phyloP scores from a whole-genome alignment of 306 rosid genomes.

The Sophora flavescens region DNA sequence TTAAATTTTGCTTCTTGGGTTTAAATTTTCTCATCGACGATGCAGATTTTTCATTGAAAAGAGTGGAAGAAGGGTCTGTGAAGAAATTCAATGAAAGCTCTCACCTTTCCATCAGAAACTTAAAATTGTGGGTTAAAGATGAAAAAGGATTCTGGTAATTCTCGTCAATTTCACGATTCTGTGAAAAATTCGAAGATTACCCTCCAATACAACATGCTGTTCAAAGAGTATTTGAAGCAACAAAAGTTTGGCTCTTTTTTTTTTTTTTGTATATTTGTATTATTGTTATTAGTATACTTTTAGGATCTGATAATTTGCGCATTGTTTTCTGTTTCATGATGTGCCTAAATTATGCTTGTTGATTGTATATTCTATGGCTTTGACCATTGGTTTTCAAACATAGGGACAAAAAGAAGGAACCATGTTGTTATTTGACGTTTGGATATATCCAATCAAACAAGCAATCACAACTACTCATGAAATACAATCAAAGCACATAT shows the following conservation, averaged over 20 bases:
- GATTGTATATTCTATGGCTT: neutral
- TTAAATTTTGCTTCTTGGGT: neutral
- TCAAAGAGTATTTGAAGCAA: slow-evolving; percentile 57
- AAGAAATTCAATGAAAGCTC: neutral
- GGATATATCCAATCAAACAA: no score
- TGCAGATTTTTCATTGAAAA: neutral
- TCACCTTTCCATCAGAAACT: slow-evolving; percentile 2
- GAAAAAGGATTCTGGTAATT: slow-evolving; percentile 50
- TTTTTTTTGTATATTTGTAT: neutral
- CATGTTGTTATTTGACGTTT: no score
- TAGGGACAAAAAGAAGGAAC: neutral
- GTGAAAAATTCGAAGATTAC: slow-evolving; percentile 29
- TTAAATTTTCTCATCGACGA: neutral
- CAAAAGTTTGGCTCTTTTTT: slow-evolving; percentile 56
- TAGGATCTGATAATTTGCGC: neutral
- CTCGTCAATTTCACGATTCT: slow-evolving; percentile 36
- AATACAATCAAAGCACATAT: no score
- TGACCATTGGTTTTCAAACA: neutral
- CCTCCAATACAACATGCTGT: slow-evolving; percentile 30
- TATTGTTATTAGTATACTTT: neutral
- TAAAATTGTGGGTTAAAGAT: slow-evolving; percentile 38
- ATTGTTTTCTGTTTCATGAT: neutral
- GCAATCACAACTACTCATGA: no score
- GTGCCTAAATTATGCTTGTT: slow-evolving; percentile 5
- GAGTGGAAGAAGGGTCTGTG: neutral